These are phyloP conservation scores for Fusarium buharicum DNA, from an alignment of 2,329 filamentous ascomycete genomes.

Conservation along the genomic window DNA sequence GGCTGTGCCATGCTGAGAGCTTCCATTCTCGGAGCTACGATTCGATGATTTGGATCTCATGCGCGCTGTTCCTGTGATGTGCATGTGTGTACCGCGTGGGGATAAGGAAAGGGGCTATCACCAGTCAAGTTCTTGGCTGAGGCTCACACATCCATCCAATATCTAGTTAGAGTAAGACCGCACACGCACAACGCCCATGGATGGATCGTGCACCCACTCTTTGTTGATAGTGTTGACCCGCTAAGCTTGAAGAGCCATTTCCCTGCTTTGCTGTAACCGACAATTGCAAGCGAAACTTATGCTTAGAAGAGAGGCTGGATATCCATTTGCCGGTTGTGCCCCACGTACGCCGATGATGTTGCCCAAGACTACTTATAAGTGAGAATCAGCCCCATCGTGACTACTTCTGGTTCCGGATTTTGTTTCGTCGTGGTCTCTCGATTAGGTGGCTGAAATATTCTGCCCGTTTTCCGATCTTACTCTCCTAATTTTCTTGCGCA, in stretches of 20 bases:
- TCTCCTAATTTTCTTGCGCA: conserved; percentile 8
- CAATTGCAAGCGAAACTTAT: conserved; percentile 32
- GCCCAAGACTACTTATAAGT: conserved; percentile 33
- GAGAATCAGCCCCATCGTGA: conserved; percentile 22
- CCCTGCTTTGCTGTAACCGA: neutral
- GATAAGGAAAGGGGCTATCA: conserved; percentile 3
- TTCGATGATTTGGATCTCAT: conserved; percentile 25
- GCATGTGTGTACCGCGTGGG: conserved; percentile 29
- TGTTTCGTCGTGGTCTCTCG: conserved; percentile 4
- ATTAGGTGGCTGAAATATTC: conserved; percentile 10
- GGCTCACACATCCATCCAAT: conserved; percentile 10
- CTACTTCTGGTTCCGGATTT: conserved; percentile 12
- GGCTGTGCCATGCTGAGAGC: conserved; percentile 5
- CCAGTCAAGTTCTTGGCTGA: conserved; percentile 4
- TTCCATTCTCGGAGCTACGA: conserved; percentile 2
- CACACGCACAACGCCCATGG: conserved; percentile 18
- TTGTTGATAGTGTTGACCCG: conserved; percentile 21
- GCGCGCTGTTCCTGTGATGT: conserved; percentile 33
- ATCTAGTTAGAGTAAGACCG: conserved; percentile 17
- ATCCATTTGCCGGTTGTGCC: conserved; percentile 12
- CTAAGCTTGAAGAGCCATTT: conserved; percentile 27
- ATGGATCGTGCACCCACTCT: conserved; percentile 32
- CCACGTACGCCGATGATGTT: conserved; percentile 23
- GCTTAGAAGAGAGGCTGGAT: conserved; percentile 23
- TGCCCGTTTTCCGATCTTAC: neutral